A percentile compares a stretch with the other conserved stretches of the same genome.
Evolutionary conservation across 768 basidiomycete species (phyloP).

Genomic region (Hericium erinaceus): DNA sequence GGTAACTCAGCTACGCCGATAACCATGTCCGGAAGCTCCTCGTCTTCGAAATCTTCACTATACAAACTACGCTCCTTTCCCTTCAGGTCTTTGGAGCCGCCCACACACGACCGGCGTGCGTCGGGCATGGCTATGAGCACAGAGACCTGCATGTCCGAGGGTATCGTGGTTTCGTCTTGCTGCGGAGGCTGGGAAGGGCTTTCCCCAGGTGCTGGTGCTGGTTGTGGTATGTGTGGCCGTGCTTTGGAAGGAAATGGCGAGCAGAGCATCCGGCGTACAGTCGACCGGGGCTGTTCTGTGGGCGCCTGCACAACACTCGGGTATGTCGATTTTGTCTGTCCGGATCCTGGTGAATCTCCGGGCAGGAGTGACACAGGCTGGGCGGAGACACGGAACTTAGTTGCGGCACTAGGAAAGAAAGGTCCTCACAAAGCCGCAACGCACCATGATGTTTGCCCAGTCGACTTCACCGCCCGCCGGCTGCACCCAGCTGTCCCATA

Average conservation of each 20-base stretch:
- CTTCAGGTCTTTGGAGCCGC: conserved; percentile 7
- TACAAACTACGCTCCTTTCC: conserved; percentile 17
- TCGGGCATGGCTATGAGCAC: conserved; percentile 53
- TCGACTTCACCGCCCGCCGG: conserved; percentile 17
- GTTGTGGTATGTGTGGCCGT: background rate
- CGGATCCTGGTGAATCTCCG: too few relatives aligned
- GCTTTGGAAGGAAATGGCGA: background rate
- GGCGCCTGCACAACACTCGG: background rate
- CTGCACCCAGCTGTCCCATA: conserved; percentile 38
- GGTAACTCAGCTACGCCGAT: conserved; percentile 37
- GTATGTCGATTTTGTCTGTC: too few relatives aligned
- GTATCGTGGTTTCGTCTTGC: background rate
- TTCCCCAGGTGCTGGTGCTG: background rate
- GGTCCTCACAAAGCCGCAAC: conserved; percentile 8
- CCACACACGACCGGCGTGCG: conserved; percentile 16
- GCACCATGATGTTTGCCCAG: conserved; percentile 44
- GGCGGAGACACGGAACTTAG: background rate
- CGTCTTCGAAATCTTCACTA: conserved; percentile 14
- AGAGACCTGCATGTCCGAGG: conserved; percentile 33
- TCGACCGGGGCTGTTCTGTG: background rate
- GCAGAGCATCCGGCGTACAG: background rate
- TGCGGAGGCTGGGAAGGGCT: background rate
- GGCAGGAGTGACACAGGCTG: background rate
- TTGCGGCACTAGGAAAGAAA: background rate
- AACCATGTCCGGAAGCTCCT: conserved; percentile 39